Evolutionary conservation across 805 yeast species (phyloP), one percentile per base, ranked within the genome.

Genomic region (Debaryomyces maramus): DNA sequence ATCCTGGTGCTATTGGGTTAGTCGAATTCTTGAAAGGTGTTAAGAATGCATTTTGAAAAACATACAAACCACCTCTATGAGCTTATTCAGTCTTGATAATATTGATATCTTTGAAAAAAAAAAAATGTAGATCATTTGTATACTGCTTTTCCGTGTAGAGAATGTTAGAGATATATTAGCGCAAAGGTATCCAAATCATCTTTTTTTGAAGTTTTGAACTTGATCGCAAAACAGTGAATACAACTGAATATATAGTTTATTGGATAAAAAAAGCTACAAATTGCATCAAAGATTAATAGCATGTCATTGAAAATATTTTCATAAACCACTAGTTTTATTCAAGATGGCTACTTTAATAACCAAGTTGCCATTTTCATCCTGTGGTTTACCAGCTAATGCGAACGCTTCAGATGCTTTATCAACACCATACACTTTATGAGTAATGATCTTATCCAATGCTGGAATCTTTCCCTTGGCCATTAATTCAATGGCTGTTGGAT

Each of bases 1-100:
- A 87, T 53, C 95, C 96, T 4, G 96, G 96, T 47, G 95, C 95
- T 4, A 74, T 85, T 40, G 96, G 95, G 2, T 63, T 87, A 29
- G 32, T 31, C n/a, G 21, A 31, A 18, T 15, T 6, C 34, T 15
- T 31, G 13, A 31, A 31, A 18, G 21, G 21, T 31, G 21, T 31
- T 31, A 9, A 31, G 22, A 18, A 6, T 30, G 33, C 4, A 17
- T 31, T 15, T 6, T 31, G 34, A 31, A 31, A 31, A 3, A 5
- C 34, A 31, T 6, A 18, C 34, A 31, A 31, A 18, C 34, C 5
- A 15, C 21, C 22, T 31, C 34, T 15, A 18, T 18, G 6, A 15
- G 5, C 34, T 31, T 31, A 18, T 31, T 31, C 5, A 31, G 34
- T 14, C 21, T 18, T 31, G 17, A 16, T 31, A n/a, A 10, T 31